phyloP scores from a whole-genome alignment of 257 asterid genomes.

The Fraxinus pennsylvanica region DNA sequence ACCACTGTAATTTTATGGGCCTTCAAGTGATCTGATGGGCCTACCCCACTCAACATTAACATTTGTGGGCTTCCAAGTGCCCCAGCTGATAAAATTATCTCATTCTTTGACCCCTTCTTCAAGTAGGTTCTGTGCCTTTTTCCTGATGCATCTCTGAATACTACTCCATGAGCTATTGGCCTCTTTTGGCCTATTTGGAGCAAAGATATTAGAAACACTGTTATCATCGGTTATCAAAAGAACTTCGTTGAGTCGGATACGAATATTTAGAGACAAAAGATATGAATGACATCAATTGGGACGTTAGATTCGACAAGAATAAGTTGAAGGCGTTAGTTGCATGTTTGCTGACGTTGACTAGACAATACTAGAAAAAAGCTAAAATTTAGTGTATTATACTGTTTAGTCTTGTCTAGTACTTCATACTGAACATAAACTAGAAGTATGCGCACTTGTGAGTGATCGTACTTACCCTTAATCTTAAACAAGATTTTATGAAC shows the following conservation, averaged over 20 bases:
- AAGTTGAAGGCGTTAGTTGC: neutral
- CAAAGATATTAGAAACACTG: neutral
- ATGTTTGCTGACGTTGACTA: neutral
- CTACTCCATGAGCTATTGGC: conserved; percentile 70
- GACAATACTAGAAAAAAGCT: too few species aligned
- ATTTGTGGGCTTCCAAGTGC: conserved; percentile 94
- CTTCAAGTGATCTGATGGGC: conserved; percentile 59
- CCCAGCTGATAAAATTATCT: conserved; percentile 74
- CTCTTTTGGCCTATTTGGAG: conserved; percentile 33
- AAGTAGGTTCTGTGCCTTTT: conserved; percentile 62
- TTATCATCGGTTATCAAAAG: neutral
- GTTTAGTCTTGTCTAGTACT: neutral
- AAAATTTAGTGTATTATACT: too few species aligned
- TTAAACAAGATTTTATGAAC: conserved; percentile 61
- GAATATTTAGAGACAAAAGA: neutral
- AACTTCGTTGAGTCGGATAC: too few species aligned
- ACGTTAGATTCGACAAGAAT: too few species aligned
- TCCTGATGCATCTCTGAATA: conserved; percentile 66
- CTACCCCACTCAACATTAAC: conserved; percentile 80
- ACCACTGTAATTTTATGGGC: conserved; percentile 55
- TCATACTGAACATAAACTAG: neutral
- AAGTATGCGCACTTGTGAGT: neutral
- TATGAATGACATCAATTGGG: too few species aligned
- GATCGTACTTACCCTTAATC: conserved; percentile 41
- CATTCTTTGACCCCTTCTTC: conserved; percentile 51